phyloP scores from a whole-genome alignment of 106 monocot species.

The Amphibolis antarctica region DNA sequence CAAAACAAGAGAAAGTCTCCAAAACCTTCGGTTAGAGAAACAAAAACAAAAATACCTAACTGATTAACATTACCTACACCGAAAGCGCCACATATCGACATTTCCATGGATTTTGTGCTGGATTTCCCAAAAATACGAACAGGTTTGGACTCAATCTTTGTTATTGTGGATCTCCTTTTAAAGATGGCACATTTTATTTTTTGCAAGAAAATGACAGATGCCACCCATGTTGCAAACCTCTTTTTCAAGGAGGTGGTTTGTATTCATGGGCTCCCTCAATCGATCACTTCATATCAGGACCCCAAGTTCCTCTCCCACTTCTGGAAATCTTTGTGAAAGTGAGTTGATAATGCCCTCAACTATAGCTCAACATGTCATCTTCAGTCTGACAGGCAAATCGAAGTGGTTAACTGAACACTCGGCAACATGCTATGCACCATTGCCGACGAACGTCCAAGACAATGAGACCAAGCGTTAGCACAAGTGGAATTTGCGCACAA shows the following conservation, averaged over 20 bases:
- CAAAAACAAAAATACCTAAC: no score
- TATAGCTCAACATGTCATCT: background rate
- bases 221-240: background rate
- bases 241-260: background rate
- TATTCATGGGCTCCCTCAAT: background rate
- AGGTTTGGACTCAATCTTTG: background rate
- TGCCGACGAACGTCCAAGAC: background rate
- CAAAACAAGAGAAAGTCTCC: no score
- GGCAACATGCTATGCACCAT: background rate
- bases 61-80: background rate
- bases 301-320: background rate
- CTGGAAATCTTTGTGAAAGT: background rate
- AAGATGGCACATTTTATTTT: background rate
- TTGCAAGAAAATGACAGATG: background rate
- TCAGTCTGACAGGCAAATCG: background rate
- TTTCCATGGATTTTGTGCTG: conserved; percentile 2
- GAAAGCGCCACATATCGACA: background rate
- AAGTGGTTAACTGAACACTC: background rate
- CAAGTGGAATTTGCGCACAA: background rate
- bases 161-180: background rate
- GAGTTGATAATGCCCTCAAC: background rate
- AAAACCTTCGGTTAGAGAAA: no score
- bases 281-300: background rate
- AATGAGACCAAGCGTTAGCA: no score
- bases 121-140: background rate